Evolutionary conservation across 2,329 filamentous ascomycete species (phyloP).

Genomic region (Aureobasidium sp.): DNA sequence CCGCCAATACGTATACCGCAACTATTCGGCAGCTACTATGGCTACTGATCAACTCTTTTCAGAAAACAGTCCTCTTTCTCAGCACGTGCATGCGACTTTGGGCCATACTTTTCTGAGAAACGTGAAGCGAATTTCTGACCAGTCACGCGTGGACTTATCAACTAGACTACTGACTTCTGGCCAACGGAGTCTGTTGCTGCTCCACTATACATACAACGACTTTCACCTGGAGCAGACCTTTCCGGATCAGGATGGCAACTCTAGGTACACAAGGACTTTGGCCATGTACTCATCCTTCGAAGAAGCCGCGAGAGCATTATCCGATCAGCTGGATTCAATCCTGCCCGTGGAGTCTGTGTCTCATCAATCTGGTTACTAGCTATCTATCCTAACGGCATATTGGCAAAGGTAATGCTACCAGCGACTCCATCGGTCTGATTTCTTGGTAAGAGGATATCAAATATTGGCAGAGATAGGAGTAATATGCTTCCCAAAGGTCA

Average conservation of each 20-base stretch:
- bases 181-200: not conserved
- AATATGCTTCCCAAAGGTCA: not conserved
- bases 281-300: not conserved
- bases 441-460: not conserved
- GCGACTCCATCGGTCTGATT: not conserved
- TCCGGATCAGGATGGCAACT: not conserved
- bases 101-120: not conserved
- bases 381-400: not conserved
- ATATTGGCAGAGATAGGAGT: not conserved
- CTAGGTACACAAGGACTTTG: not conserved
- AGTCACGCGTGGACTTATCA: not conserved
- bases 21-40: not conserved
- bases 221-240: not conserved
- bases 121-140: not conserved
- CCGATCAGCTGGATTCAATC: not conserved
- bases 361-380: not conserved
- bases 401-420: not conserved
- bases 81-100: not conserved
- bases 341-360: not conserved
- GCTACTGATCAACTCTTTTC: not conserved
- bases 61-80: not conserved
- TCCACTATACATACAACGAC: conserved; percentile 9
- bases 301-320: not conserved
- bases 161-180: conserved; percentile 2
- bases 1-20: conserved; percentile 7